Percentiles rank a stretch among this genome's conserved stretches.
Evolutionary conservation across 768 basidiomycete species (phyloP).

Genomic region (Chalciporus sphaerocephalus): DNA sequence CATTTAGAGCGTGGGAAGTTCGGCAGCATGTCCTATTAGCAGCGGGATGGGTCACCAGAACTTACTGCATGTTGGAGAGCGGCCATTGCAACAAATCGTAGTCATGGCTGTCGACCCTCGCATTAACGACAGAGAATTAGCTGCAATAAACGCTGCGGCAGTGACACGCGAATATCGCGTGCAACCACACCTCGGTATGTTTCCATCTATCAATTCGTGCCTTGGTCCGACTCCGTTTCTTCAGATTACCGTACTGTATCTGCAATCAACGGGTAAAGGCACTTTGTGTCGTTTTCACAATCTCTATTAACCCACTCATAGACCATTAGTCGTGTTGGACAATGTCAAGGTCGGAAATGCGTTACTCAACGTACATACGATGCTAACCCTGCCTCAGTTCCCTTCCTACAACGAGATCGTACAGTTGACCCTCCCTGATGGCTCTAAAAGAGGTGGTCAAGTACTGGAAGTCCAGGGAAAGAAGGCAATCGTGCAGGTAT

Average conservation of each 20-base stretch:
- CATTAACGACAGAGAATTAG: conserved; percentile 67
- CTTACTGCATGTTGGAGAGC: conserved; percentile 7
- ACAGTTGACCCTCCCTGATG: conserved; percentile 90
- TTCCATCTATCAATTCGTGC: conserved; percentile 4
- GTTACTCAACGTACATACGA: background rate
- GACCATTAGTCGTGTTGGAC: conserved; percentile 93
- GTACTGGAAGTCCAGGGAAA: conserved; percentile 97
- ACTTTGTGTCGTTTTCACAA: background rate
- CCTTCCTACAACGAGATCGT: conserved; percentile 99
- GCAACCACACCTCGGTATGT: conserved; percentile 79
- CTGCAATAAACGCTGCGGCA: conserved; percentile 81
- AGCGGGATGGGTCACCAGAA: conserved; percentile 4
- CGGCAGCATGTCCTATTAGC: conserved; percentile 2
- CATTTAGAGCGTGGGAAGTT: conserved; percentile 23
- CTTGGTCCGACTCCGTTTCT: conserved; percentile 10
- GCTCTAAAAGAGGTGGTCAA: conserved; percentile 91
- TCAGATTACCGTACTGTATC: conserved; percentile 97
- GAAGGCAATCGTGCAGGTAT: conserved; percentile 99
- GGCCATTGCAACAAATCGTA: conserved; percentile 5
- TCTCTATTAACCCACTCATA: conserved; percentile 30
- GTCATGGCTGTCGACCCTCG: conserved; percentile 49
- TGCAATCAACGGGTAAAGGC: conserved; percentile 88
- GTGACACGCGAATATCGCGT: conserved; percentile 87
- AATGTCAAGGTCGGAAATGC: conserved; percentile 81
- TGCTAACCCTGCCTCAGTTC: conserved; percentile 52